Evolutionary conservation across 1,139 yeast species (phyloP).

Genomic region (Sugiyamaella grinbergsii): DNA sequence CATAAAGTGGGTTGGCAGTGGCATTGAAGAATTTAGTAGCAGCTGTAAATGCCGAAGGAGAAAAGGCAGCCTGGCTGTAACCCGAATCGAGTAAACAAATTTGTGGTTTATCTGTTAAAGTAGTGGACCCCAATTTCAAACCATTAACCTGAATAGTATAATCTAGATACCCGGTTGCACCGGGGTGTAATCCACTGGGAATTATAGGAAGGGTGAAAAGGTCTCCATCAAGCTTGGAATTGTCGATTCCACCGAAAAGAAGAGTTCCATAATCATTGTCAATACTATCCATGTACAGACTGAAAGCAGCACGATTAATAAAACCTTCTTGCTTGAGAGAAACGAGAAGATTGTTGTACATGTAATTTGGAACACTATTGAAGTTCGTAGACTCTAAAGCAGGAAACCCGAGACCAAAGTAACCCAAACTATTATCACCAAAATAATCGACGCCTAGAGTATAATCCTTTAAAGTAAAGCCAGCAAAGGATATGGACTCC

Average conservation of each 20-base stretch:
- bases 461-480: conserved; percentile 19
- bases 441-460: conserved; percentile 25
- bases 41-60: conserved; percentile 11
- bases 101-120: conserved; percentile 34
- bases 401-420: conserved; percentile 30
- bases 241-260: conserved; percentile 62
- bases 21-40: conserved; percentile 23
- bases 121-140: conserved; percentile 15
- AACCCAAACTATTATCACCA: conserved; percentile 19
- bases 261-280: conserved; percentile 51
- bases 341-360: conserved; percentile 50
- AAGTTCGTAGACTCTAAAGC: conserved; percentile 25
- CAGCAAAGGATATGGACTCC: conserved; percentile 44
- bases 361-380: conserved; percentile 19
- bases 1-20: conserved; percentile 19
- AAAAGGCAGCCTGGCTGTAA: conserved; percentile 26
- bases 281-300: conserved; percentile 53
- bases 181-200: conserved; percentile 21
- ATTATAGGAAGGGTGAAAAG: conserved; percentile 41
- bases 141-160: conserved; percentile 24
- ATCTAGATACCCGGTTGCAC: conserved; percentile 22
- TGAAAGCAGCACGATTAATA: conserved; percentile 53
- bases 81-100: conserved; percentile 51
- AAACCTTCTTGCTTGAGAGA: conserved; percentile 51
- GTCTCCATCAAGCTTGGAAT: conserved; percentile 53